Percentiles rank a stretch among this genome's conserved stretches.
Evolutionary conservation across 495 filamentous ascomycete species (phyloP).

Genomic region (Trichodelitschia bisporula): DNA sequence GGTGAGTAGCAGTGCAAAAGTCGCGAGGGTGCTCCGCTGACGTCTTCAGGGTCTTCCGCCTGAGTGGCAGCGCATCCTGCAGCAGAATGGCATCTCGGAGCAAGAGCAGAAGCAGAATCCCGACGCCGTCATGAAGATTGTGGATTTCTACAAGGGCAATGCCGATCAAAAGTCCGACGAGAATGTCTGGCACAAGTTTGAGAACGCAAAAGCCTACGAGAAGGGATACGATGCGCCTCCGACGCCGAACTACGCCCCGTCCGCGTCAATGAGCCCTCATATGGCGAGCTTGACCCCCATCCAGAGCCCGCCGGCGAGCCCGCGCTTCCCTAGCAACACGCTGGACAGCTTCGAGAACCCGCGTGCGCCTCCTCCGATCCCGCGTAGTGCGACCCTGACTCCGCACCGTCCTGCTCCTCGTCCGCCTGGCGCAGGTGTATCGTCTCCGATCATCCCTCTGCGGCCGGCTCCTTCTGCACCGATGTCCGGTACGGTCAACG

Average conservation of each 20-base stretch:
- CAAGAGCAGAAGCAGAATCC: slow-evolving; percentile 90
- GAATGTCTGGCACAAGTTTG: slow-evolving; percentile 86
- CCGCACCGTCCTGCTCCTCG: slow-evolving; percentile 41
- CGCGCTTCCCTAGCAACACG: slow-evolving; percentile 54
- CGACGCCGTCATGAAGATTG: slow-evolving; percentile 80
- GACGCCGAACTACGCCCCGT: slow-evolving; percentile 9
- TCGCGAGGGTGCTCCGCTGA: not conserved
- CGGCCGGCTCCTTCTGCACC: slow-evolving; percentile 19
- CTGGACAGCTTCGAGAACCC: slow-evolving; percentile 95
- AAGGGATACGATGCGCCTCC: slow-evolving; percentile 16
- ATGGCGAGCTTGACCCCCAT: slow-evolving; percentile 32
- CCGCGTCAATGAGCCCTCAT: slow-evolving; percentile 14
- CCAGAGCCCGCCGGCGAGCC: slow-evolving; percentile 68
- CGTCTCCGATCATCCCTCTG: slow-evolving; percentile 16
- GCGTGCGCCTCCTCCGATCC: slow-evolving; percentile 74
- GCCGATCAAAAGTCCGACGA: slow-evolving; percentile 58
- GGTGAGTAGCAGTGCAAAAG: slow-evolving; percentile 25
- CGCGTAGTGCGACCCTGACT: slow-evolving; percentile 35
- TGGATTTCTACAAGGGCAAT: slow-evolving; percentile 89
- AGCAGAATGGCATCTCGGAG: slow-evolving; percentile 89
- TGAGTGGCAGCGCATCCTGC: slow-evolving; percentile 89
- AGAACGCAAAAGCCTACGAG: slow-evolving; percentile 34
- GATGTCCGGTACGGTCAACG: slow-evolving; percentile 4
- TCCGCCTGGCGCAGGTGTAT: slow-evolving; percentile 20
- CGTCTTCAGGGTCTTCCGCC: slow-evolving; percentile 66